Conservation (phyloP, 768 basidiomycete species). For the Phlebiopsis flavidoalba region DNA sequence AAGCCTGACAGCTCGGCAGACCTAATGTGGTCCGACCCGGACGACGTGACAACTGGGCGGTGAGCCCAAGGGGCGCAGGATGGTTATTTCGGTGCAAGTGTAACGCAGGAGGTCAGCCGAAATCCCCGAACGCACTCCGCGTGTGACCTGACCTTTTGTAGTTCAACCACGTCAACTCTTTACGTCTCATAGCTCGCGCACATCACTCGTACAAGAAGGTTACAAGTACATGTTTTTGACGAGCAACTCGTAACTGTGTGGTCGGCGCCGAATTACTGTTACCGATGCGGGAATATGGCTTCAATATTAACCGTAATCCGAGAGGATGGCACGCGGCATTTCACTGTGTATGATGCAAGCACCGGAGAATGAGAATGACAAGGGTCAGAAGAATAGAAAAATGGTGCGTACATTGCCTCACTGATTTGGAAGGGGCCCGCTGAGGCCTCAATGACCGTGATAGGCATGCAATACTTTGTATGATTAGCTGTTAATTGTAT, state of each 20-base stretch:
- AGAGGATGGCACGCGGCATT: constrained; percentile 59
- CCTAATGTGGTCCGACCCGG: constrained; percentile 98
- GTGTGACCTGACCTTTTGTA: constrained; percentile 22
- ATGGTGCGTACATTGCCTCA: constrained; percentile 46
- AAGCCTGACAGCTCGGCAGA: constrained; percentile 40
- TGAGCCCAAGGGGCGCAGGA: constrained; percentile 93
- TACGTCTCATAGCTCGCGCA: constrained; percentile 86
- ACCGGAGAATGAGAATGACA: constrained; percentile 83
- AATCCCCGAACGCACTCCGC: not conserved
- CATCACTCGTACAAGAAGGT: constrained; percentile 97
- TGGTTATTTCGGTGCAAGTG: constrained; percentile 88
- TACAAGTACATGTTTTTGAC: constrained; percentile 97
- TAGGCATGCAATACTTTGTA: constrained; percentile 39
- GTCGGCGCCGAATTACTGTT: constrained; percentile 89
- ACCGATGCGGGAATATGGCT: constrained; percentile 85
- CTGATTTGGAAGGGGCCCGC: not conserved
- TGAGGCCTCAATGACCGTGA: no score
- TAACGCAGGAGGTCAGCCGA: constrained; percentile 49
- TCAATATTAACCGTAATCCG: constrained; percentile 84
- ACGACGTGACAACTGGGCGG: constrained; percentile 96
- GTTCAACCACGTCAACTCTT: constrained; percentile 91
- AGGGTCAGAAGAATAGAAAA: constrained; percentile 60
- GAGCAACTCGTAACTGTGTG: constrained; percentile 88
- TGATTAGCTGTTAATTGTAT: constrained; percentile 11
- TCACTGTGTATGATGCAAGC: constrained; percentile 87